These are phyloP conservation scores for Linum lewisii DNA, from an alignment of 345 rosid species.

Conservation along the genomic window DNA sequence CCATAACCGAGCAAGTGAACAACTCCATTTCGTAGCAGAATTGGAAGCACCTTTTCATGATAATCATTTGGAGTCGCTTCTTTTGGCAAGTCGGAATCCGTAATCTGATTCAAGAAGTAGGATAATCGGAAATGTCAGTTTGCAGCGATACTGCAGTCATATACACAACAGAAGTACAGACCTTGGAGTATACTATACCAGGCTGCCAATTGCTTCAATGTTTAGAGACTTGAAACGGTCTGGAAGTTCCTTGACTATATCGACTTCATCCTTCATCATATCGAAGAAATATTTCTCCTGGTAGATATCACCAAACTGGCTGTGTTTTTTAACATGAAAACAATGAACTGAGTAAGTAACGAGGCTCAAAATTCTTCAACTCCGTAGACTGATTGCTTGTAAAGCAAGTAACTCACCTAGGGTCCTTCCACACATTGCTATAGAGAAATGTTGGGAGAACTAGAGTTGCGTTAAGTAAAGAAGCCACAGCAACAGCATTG, in stretches of 20 bases:
- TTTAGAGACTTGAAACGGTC: conserved; percentile 41
- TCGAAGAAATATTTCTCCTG: conserved; percentile 57
- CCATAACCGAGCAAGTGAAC: conserved; percentile 89
- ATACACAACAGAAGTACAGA: not conserved
- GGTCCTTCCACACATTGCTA: conserved; percentile 99
- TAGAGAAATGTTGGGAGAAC: conserved; percentile 77
- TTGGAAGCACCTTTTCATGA: conserved; percentile 46
- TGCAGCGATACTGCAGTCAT: not conserved
- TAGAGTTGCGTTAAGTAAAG: conserved; percentile 67
- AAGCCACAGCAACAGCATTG: conserved; percentile 73
- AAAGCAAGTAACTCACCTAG: conserved; percentile 52
- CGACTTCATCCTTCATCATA: conserved; percentile 47
- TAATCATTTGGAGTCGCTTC: conserved; percentile 75
- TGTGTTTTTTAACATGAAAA: conserved; percentile 32
- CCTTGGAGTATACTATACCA: conserved; percentile 28
- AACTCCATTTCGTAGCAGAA: conserved; percentile 41
- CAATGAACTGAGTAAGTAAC: conserved; percentile 9
- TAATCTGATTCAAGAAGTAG: conserved; percentile 42
- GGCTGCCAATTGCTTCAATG: conserved; percentile 57
- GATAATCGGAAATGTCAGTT: not conserved
- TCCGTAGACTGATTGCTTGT: too few relatives aligned
- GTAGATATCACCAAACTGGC: conserved; percentile 83
- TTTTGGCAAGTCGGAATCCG: conserved; percentile 71
- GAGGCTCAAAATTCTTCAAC: not conserved
- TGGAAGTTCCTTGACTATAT: conserved; percentile 73